phyloP scores from a whole-genome alignment of 2,329 filamentous ascomycete species.

The Amauroascus niger region DNA sequence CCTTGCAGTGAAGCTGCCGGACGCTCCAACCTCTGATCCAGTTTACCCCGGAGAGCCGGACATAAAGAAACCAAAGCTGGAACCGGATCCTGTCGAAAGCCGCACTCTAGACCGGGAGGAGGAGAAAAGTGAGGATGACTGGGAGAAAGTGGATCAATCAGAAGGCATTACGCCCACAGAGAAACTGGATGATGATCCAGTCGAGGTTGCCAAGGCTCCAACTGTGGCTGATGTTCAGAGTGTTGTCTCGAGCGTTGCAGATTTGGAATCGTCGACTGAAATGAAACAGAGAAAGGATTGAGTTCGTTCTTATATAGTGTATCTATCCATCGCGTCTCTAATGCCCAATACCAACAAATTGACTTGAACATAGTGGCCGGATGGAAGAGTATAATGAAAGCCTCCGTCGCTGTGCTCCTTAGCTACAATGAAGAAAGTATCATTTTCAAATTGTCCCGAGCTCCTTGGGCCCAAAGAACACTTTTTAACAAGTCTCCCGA shows the following conservation, averaged over 20 bases:
- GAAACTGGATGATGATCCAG: constrained; percentile 27
- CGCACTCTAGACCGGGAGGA: constrained; percentile 18
- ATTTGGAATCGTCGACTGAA: constrained; percentile 16
- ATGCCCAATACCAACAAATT: too few relatives aligned
- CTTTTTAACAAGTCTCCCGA: too few relatives aligned
- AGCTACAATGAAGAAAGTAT: too few relatives aligned
- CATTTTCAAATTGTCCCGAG: too few relatives aligned
- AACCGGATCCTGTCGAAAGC: constrained; percentile 12
- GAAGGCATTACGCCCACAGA: constrained; percentile 20
- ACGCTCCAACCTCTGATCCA: constrained; percentile 41
- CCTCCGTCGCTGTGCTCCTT: too few relatives aligned
- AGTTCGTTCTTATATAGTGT: neutral
- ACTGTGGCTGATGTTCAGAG: constrained; percentile 29
- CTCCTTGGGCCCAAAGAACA: too few relatives aligned
- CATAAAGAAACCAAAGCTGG: constrained; percentile 41
- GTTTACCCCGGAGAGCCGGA: constrained; percentile 36
- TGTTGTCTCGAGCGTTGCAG: constrained; percentile 27
- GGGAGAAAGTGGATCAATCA: constrained; percentile 31
- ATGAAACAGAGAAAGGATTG: constrained; percentile 10
- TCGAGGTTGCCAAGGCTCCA: constrained; percentile 25
- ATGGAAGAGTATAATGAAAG: too few relatives aligned
- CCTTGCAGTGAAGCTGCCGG: constrained; percentile 37
- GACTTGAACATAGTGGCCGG: neutral
- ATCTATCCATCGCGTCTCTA: too few relatives aligned
- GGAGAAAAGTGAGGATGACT: constrained; percentile 31